Evolutionary conservation across 768 basidiomycete genomes (phyloP).

Genomic region (Galerina marginata): DNA sequence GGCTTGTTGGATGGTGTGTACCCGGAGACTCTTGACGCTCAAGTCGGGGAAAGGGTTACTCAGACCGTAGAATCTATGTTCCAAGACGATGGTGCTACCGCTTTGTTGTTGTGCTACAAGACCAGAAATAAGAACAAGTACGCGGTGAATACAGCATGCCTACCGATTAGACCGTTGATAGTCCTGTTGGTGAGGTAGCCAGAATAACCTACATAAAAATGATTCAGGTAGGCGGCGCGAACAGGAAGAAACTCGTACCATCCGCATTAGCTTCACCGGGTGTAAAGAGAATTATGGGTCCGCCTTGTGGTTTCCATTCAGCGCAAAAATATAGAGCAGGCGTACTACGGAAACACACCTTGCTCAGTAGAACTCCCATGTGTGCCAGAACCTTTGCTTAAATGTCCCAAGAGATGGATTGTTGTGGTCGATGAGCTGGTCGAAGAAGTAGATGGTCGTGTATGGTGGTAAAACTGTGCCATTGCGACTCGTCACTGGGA

Average conservation of each 20-base stretch:
- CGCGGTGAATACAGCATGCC: not conserved
- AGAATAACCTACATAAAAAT: slow-evolving; percentile 39
- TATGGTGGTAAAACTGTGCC: slow-evolving; percentile 51
- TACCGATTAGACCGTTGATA: slow-evolving; percentile 63
- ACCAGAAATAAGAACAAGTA: not conserved
- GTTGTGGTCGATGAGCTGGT: slow-evolving; percentile 61
- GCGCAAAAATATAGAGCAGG: not conserved
- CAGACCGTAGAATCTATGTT: slow-evolving; percentile 79
- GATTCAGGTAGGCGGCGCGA: not conserved
- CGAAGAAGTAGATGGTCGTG: slow-evolving; percentile 56
- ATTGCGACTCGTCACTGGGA: slow-evolving; percentile 47
- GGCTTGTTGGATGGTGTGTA: slow-evolving; percentile 76
- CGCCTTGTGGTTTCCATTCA: slow-evolving; percentile 37
- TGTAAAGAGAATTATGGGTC: slow-evolving; percentile 68
- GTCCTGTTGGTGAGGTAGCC: slow-evolving; percentile 69
- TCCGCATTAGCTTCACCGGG: slow-evolving; percentile 69
- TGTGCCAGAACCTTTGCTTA: slow-evolving; percentile 75
- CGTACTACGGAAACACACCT: slow-evolving; percentile 34
- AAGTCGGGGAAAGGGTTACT: slow-evolving; percentile 74
- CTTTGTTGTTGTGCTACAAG: slow-evolving; percentile 62
- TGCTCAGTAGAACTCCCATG: slow-evolving; percentile 68
- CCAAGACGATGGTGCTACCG: slow-evolving; percentile 66
- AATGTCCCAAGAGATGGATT: slow-evolving; percentile 74
- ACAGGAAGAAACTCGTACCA: slow-evolving; percentile 33
- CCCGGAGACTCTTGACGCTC: slow-evolving; percentile 55